phyloP scores from a whole-genome alignment of 805 yeast genomes.

The Starmerella bombicola region DNA sequence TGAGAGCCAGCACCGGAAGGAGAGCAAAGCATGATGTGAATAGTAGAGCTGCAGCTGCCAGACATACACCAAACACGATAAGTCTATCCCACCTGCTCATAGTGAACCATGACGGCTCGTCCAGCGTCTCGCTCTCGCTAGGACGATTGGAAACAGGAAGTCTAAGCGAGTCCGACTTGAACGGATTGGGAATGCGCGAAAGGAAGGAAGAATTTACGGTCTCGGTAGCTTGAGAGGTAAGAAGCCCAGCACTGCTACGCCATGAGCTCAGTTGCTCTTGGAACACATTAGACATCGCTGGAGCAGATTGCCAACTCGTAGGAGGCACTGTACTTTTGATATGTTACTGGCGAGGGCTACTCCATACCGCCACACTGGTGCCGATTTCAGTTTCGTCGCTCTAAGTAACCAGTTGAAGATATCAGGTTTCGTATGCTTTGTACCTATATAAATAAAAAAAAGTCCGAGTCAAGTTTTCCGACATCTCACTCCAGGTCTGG shows the following conservation, averaged over 20 bases:
- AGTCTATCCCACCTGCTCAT: constrained; percentile 66
- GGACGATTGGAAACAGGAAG: constrained; percentile 23
- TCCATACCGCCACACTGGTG: too few relatives aligned
- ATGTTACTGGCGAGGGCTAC: too few relatives aligned
- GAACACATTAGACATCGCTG: constrained; percentile 23
- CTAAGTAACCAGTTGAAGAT: too few relatives aligned
- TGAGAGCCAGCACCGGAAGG: constrained; percentile 77
- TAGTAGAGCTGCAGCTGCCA: constrained; percentile 66
- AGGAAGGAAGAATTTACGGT: constrained; percentile 21
- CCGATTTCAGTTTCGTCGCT: too few relatives aligned
- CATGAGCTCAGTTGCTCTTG: constrained; percentile 28
- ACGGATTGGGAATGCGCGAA: constrained; percentile 25
- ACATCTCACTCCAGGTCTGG: constrained; percentile 62
- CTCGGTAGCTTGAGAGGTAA: constrained; percentile 19
- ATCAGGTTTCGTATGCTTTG: too few relatives aligned
- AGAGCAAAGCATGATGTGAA: constrained; percentile 69
- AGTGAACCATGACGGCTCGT: constrained; percentile 32
- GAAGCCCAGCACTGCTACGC: constrained; percentile 22
- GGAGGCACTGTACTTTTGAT: too few relatives aligned
- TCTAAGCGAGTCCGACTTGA: constrained; percentile 18
- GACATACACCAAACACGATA: constrained; percentile 61
- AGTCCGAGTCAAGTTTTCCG: too few relatives aligned
- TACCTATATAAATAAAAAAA: too few relatives aligned
- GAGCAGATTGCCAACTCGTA: too few relatives aligned
- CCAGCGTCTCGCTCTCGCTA: constrained; percentile 23